Base-by-base conservation (phyloP, 2,329 filamentous ascomycete species). In the Drechslerella dactyloides region DNA sequence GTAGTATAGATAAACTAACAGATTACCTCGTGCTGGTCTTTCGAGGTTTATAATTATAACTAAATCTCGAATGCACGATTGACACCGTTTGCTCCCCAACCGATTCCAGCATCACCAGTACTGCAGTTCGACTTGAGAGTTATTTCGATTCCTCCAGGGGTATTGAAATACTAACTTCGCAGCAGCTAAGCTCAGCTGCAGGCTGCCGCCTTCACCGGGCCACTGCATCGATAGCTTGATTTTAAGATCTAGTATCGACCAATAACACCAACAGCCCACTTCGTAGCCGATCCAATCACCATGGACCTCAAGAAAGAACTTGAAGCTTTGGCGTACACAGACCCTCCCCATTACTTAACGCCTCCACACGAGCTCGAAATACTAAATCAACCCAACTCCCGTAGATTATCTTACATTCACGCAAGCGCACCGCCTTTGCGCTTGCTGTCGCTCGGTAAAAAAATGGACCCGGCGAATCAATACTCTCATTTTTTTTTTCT, bases 281-380 rank as follows among this genome's bases (percentile, higher is more conserved):
- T n/a, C n/a, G n/a, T 48, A 48, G 19, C 44, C 44, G 44, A 23
- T 11, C 44, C 44, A 30, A 51, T 55, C 50, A 63, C 52, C 19
- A 65, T 65, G 30, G n/a, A 21, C 23, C 52, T 57, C 60, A 72
- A 65, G 54, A 72, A 72, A 46, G 68, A 72, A 44, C 33, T 65
- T 17, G 68, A 72, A 54, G 55, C 55, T 51, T 65, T 72, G 68
- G 68, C 68, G 68, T 72, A 72, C 68, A 64, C 48, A 51, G 68
- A 60, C 55, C 68, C 68, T 72, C 68, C 68, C 68, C 66, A 70
- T 54, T 72, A 72, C 24, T 11, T 72, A 44, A 65, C 44, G 35
- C 68, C 68, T 59, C 68, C 68, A 37, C 68, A 72, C 51, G 68
- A 72, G 55, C 68, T 56, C 52, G 68, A 72, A 11, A 61, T 72